Conservation (phyloP, 768 basidiomycete genomes). For the Mrakia blollopis region DNA sequence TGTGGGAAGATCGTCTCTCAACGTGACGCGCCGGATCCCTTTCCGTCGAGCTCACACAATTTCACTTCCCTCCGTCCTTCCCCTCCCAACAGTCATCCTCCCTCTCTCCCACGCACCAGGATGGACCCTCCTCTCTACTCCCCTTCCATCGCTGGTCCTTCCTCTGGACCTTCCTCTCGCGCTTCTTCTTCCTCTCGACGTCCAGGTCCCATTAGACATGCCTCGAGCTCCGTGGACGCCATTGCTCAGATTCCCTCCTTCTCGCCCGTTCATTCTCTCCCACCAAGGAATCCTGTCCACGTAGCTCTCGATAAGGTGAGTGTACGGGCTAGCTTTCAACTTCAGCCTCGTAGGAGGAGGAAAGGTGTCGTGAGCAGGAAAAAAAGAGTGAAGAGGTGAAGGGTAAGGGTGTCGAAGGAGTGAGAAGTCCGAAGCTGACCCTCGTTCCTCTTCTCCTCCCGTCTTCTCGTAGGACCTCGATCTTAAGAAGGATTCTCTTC, state of each 20-base stretch:
- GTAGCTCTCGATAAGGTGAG: not conserved
- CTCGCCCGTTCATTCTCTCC: not conserved
- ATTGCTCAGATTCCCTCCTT: not conserved
- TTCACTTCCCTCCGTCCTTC: too few species aligned
- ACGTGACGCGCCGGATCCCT: too few species aligned
- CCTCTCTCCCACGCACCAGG: not conserved
- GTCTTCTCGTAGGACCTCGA: not conserved
- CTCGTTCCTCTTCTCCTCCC: not conserved
- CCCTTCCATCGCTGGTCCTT: not conserved
- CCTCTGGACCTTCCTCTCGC: not conserved
- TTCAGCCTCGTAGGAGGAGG: not conserved
- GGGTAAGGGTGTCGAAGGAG: not conserved
- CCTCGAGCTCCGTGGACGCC: not conserved
- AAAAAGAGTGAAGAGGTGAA: not conserved
- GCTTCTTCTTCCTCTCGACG: not conserved
- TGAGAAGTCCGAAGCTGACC: not conserved
- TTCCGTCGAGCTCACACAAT: too few species aligned
- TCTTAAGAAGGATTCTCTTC: not conserved
- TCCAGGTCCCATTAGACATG: not conserved
- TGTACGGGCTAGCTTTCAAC: not conserved
- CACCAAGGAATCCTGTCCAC: not conserved
- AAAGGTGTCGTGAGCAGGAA: not conserved
- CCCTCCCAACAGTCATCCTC: too few species aligned
- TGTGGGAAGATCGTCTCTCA: too few species aligned
- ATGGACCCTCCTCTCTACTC: constrained; percentile 4